Evolutionary conservation across 116 monocot genomes (phyloP).

Genomic region (Trichopus zeylanicus): DNA sequence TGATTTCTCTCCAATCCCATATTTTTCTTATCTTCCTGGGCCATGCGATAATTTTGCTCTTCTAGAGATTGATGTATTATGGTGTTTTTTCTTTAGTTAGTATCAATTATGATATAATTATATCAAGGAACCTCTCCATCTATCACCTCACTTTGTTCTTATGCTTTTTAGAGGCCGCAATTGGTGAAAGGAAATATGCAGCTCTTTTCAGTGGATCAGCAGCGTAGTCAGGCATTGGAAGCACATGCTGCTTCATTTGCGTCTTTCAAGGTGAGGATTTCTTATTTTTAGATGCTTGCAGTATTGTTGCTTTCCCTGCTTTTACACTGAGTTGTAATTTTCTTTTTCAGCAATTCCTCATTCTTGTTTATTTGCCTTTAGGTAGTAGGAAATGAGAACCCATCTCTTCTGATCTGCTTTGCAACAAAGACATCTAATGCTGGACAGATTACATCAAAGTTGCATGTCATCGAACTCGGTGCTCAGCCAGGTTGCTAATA

Average conservation of each 20-base stretch:
- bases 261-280: slow-evolving; percentile 59
- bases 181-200: slow-evolving; percentile 98
- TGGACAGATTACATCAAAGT: slow-evolving; percentile 83
- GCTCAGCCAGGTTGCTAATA: slow-evolving; percentile 60
- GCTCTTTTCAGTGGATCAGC: slow-evolving; percentile 97
- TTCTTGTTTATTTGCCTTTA: slow-evolving; percentile 9
- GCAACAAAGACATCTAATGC: slow-evolving; percentile 88
- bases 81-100: too few relatives aligned
- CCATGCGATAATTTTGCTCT: too few relatives aligned
- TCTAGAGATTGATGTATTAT: too few relatives aligned
- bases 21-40: too few relatives aligned
- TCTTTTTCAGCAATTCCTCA: background rate
- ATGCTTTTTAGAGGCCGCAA: slow-evolving; percentile 80
- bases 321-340: background rate
- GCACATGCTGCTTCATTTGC: slow-evolving; percentile 99
- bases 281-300: background rate
- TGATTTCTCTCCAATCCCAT: too few relatives aligned
- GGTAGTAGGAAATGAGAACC: slow-evolving; percentile 84
- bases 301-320: background rate
- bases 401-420: slow-evolving; percentile 80
- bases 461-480: slow-evolving; percentile 99
- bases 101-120: too few relatives aligned
- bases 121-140: too few relatives aligned
- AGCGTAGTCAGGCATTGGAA: slow-evolving; percentile 98
- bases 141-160: background rate